phyloP scores from a whole-genome alignment of 2,329 filamentous ascomycete species.

The Stagonosporopsis rhizophila region DNA sequence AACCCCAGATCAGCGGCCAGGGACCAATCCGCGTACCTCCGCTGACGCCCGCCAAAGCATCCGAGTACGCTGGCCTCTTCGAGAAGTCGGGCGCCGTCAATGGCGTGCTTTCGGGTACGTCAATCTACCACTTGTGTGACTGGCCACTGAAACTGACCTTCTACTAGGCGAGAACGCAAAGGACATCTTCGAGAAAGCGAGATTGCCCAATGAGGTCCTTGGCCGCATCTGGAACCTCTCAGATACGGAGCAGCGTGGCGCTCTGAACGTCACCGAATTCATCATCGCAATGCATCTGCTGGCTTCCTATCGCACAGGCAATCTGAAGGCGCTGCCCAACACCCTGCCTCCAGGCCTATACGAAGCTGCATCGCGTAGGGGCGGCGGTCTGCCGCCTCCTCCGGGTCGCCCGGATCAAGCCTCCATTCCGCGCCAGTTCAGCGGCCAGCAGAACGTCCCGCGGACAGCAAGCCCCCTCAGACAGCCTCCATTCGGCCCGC shows the following conservation, averaged over 20 bases:
- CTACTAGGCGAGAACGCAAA: constrained; percentile 79
- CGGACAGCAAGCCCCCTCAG: constrained; percentile 68
- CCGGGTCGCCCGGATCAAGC: constrained; percentile 59
- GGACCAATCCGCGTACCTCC: constrained; percentile 86
- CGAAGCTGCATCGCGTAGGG: constrained; percentile 80
- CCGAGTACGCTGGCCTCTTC: constrained; percentile 88
- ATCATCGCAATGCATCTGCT: constrained; percentile 98
- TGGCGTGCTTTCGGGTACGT: constrained; percentile 73
- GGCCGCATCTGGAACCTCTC: constrained; percentile 97
- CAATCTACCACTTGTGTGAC: background rate
- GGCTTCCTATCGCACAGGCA: constrained; percentile 86
- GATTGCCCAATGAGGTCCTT: constrained; percentile 85
- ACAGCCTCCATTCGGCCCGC: constrained; percentile 55
- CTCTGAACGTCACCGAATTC: constrained; percentile 87
- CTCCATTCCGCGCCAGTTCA: constrained; percentile 83
- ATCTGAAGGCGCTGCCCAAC: constrained; percentile 78
- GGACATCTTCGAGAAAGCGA: constrained; percentile 92
- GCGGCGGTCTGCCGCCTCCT: constrained; percentile 50
- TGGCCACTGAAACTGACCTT: constrained; percentile 21
- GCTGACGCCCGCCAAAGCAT: constrained; percentile 84
- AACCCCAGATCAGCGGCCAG: constrained; percentile 50
- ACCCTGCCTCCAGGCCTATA: constrained; percentile 85
- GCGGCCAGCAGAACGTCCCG: constrained; percentile 60
- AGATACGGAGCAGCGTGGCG: constrained; percentile 90
- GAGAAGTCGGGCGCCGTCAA: constrained; percentile 83